Percentiles rank a stretch among this genome's conserved stretches.
phyloP scores from a whole-genome alignment of 2,329 filamentous ascomycete species.

The Blastomyces percursus region DNA sequence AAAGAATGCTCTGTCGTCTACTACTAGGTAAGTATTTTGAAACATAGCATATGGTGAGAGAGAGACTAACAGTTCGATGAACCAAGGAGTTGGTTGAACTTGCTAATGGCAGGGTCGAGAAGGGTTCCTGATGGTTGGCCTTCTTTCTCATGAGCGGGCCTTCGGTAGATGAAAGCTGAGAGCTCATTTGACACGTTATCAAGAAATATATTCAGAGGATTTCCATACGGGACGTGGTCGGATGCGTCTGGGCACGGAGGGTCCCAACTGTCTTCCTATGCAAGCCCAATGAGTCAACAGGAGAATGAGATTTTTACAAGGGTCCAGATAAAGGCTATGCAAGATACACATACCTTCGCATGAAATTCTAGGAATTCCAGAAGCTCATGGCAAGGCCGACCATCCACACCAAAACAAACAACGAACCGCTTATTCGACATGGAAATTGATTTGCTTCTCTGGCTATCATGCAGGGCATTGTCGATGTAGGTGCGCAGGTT shows the following conservation, averaged over 20 bases:
- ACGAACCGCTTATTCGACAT: constrained; percentile 54
- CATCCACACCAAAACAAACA: constrained; percentile 50
- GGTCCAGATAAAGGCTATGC: not conserved
- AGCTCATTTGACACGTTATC: constrained; percentile 53
- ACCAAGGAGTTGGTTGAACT: constrained; percentile 31
- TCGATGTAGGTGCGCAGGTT: constrained; percentile 50
- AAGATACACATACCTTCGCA: constrained; percentile 29
- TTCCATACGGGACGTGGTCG: constrained; percentile 29
- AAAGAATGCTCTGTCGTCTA: constrained; percentile 10
- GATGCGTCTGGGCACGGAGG: constrained; percentile 30
- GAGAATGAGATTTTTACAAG: constrained; percentile 4
- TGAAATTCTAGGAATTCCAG: constrained; percentile 50
- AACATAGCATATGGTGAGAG: not conserved
- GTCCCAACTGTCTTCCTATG: constrained; percentile 33
- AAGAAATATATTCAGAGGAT: constrained; percentile 38
- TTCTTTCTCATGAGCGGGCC: constrained; percentile 31
- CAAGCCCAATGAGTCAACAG: not conserved
- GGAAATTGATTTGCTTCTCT: constrained; percentile 45
- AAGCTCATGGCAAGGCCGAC: constrained; percentile 43
- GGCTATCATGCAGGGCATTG: constrained; percentile 44
- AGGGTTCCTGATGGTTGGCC: constrained; percentile 20
- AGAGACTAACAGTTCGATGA: constrained; percentile 25
- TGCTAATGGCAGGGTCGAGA: constrained; percentile 26
- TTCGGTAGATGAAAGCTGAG: constrained; percentile 39
- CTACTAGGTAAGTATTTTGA: not conserved